Base-by-base conservation (phyloP, 2,329 filamentous ascomycete species). In the Ascochyta koolunga region DNA sequence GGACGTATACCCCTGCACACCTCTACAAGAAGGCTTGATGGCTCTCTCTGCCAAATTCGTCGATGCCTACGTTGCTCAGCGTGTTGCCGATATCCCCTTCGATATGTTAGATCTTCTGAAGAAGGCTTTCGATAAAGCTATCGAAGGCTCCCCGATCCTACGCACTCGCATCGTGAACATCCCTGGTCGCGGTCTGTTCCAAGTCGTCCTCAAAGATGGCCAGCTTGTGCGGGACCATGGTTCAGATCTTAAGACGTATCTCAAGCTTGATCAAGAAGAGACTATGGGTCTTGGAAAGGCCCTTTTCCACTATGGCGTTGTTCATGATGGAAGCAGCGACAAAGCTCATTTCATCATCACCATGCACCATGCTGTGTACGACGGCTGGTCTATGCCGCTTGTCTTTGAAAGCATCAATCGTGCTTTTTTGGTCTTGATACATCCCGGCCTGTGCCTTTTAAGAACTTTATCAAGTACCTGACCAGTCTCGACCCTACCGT, bases 341-440 rank as follows among this genome's bases (percentile, higher is more conserved):
- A 67, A 66, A 21, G 60, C 60, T 2, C 76, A 79, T 58, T 78
- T 83, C 16, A 73, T 81, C 3, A 80, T 79, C 71, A 79, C 78
- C 0, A 76, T 81, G 44, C 81, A 83, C 52, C 81, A 83, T 47
- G 79, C 79, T 5, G 68, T 83, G 1, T 83, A 83, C 55, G 81
- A 83, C 65, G 81, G 80, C 9, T 76, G 74, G 73, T 76, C 73
- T 1, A 71, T 72, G 65, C 72, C 72, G 22, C 61, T 75, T 3
- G 64, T 75, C 2, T 62, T 75, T 18, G 71, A 75, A 5, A 62
- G 65, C 24, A 59, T 76, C 40, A 73, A 73, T 31, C 59, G 61
- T 25, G 68, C 69, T 11, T 75, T 69, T 39, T 62, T 11, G 63
- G 61, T 21, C 43, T 76, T 4, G 41, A 68, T 0, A 64, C 67